Conservation (phyloP, 2,329 filamentous ascomycete species). For the Graphilbum ipis-grandicollis region DNA sequence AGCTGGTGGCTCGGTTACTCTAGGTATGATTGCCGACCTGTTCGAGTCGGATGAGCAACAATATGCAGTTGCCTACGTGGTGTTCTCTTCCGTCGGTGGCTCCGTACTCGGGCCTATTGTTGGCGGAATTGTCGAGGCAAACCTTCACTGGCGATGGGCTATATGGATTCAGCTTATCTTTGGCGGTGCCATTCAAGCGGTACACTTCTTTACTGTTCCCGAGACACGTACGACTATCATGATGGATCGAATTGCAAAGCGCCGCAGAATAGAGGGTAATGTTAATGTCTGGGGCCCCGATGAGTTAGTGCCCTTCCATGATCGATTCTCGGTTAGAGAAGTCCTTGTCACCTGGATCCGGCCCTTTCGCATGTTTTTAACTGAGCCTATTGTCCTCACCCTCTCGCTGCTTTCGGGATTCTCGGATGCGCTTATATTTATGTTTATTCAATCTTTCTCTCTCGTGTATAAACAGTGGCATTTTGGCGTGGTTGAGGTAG, state of each 20-base stretch:
- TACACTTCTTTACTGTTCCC: slow-evolving; percentile 77
- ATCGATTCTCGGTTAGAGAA: slow-evolving; percentile 41
- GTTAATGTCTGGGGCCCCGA: slow-evolving; percentile 54
- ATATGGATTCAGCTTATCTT: slow-evolving; percentile 81
- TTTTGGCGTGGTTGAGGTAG: slow-evolving; percentile 38
- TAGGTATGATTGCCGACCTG: slow-evolving; percentile 61
- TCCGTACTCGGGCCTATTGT: slow-evolving; percentile 62
- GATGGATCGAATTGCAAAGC: slow-evolving; percentile 66
- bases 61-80: slow-evolving; percentile 59
- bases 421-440: slow-evolving; percentile 60
- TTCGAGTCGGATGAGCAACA: slow-evolving; percentile 56
- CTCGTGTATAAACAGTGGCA: slow-evolving; percentile 52
- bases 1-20: slow-evolving; percentile 54
- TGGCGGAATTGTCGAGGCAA: slow-evolving; percentile 57
- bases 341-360: slow-evolving; percentile 39
- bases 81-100: slow-evolving; percentile 65
- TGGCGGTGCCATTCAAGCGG: slow-evolving; percentile 47
- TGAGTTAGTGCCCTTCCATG: slow-evolving; percentile 44
- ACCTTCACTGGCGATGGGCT: slow-evolving; percentile 45
- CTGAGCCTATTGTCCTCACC: slow-evolving; percentile 55
- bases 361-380: slow-evolving; percentile 56
- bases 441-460: slow-evolving; percentile 55
- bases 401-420: slow-evolving; percentile 57
- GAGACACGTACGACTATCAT: slow-evolving; percentile 64
- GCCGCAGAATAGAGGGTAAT: slow-evolving; percentile 43